Base-by-base conservation (phyloP, 495 filamentous ascomycete species). In the Aspergillus heteromorphus region DNA sequence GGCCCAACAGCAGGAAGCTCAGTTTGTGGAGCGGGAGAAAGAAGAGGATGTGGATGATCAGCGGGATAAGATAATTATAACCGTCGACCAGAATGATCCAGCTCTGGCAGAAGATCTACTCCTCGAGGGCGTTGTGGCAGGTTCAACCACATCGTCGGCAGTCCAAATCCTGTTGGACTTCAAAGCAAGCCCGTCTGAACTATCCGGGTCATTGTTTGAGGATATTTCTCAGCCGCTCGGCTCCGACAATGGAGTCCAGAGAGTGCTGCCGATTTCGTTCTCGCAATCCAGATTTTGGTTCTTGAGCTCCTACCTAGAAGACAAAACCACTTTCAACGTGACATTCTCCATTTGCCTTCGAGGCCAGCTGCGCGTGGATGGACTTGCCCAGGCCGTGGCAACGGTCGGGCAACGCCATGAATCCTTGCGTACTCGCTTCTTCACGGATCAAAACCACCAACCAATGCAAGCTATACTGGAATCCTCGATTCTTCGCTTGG, bases 231-330 rank as follows among this genome's bases (percentile, higher is more conserved):
- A 10, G 17, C 41, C 17, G n/a, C 17, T 17, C 14, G 31, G 19
- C 10, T 6, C 29, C 29, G 29, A 30, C 29, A 30, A 30, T 30
- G 29, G 6, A 30, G 29, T 30, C 2, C 40, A 17, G 17, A 8
- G 16, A 8, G 9, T 20, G 3, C 6, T 42, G 21, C 51, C 40
- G 14, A 66, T 72, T 38, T 72, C 72, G 2, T 68, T 66, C 16
- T 61, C 31, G 4, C 74, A 78, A 51, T 65, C 64, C 0, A 51
- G 73, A 9, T 68, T 79, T 48, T 79, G 74, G 73, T 77, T 77
- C 48, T 45, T 69, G 29, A 47, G 29, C 2, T 48, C 53, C 4
- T 55, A 60, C 11, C 43, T 72, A n/a, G 45, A 64, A 27, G 65
- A 76, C 43, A 58, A 48, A 16, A 69, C 71, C 0, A 63, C 67